Evolutionary conservation across 1,284 basidiomycete species (phyloP).

Genomic region (Cryptococcus maquisensis): DNA sequence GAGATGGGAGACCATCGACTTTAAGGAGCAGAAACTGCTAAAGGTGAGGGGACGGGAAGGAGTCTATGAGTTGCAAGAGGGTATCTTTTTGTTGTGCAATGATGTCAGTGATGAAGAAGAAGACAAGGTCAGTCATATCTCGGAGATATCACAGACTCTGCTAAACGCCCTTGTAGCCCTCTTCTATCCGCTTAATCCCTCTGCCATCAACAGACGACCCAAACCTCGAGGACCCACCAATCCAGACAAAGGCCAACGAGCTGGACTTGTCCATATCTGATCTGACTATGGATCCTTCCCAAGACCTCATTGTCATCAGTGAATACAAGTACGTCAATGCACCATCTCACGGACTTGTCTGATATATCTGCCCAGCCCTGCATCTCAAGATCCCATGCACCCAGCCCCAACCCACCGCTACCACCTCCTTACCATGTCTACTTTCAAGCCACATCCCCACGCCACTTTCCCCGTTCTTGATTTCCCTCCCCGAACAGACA

Average conservation of each 20-base stretch:
- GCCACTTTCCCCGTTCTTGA: constrained; percentile 33
- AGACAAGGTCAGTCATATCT: constrained; percentile 19
- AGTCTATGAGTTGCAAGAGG: constrained; percentile 48
- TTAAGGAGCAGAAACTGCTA: constrained; percentile 18
- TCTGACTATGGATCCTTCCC: constrained; percentile 48
- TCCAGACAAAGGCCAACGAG: constrained; percentile 24
- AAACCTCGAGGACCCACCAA: constrained; percentile 26
- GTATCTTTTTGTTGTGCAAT: constrained; percentile 45
- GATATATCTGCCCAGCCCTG: constrained; percentile 2
- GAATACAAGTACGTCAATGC: constrained; percentile 31
- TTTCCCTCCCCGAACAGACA: constrained; percentile 31
- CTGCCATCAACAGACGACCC: constrained; percentile 39
- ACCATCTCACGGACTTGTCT: neutral
- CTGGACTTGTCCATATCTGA: constrained; percentile 42
- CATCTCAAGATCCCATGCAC: neutral
- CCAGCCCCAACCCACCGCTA: constrained; percentile 34
- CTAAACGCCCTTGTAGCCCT: constrained; percentile 22
- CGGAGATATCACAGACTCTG: neutral
- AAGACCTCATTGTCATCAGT: constrained; percentile 46
- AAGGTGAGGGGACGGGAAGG: constrained; percentile 34
- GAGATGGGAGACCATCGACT: constrained; percentile 30
- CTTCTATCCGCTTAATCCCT: constrained; percentile 36
- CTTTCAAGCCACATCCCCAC: constrained; percentile 41
- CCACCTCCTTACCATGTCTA: constrained; percentile 43
- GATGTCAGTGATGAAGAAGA: constrained; percentile 23